A percentile compares a stretch with the other conserved stretches of the same genome.
These are phyloP conservation scores for Pichia nakasei DNA, from an alignment of 805 yeast species.

Conservation along the genomic window DNA sequence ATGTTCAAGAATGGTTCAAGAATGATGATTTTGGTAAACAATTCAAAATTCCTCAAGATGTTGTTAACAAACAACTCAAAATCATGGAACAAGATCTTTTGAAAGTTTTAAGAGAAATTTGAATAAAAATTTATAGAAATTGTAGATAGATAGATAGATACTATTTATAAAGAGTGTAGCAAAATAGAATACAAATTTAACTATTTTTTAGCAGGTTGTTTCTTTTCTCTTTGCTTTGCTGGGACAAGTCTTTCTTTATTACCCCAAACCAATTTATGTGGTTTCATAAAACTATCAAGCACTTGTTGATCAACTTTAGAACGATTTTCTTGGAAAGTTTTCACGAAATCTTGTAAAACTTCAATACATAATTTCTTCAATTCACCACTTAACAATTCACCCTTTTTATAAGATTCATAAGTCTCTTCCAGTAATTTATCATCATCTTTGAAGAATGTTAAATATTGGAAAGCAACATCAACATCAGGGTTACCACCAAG, in stretches of 20 bases:
- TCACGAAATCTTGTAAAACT: conserved; percentile 69
- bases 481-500: conserved; percentile 92
- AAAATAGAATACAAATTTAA: too few relatives aligned
- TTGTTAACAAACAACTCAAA: conserved; percentile 4
- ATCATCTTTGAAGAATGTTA: conserved; percentile 83
- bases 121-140: neutral
- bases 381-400: conserved; percentile 86
- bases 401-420: conserved; percentile 59
- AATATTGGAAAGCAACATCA: conserved; percentile 90
- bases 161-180: neutral
- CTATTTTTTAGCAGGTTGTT: conserved; percentile 21
- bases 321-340: conserved; percentile 75
- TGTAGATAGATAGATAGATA: neutral
- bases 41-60: conserved; percentile 8
- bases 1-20: conserved; percentile 13
- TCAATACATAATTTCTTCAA: conserved; percentile 82
- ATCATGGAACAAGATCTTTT: conserved; percentile 2
- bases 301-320: conserved; percentile 51
- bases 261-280: conserved; percentile 75
- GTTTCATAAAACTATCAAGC: conserved; percentile 67
- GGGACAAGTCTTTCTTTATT: conserved; percentile 65
- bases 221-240: conserved; percentile 45
- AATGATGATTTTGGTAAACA: conserved; percentile 13
- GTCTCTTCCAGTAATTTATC: conserved; percentile 64
- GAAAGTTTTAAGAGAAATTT: conserved; percentile 2